These are phyloP conservation scores for Hygrophoropsis aurantiaca DNA, from an alignment of 768 basidiomycete genomes.

Conservation along the genomic window DNA sequence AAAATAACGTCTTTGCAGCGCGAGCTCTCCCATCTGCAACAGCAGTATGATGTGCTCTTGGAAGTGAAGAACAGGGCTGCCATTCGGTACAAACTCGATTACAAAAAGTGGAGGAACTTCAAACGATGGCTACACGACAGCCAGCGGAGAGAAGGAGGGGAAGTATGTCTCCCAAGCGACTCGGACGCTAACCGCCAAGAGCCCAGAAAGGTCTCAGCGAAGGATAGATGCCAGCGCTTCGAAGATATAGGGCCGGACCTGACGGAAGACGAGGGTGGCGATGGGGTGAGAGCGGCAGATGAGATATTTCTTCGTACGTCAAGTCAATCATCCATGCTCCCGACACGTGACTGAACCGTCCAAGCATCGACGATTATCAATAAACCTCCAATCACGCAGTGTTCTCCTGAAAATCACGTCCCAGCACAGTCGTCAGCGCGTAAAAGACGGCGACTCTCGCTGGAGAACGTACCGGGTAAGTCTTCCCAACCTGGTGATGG, in stretches of 20 bases:
- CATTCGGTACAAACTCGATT: slow-evolving; percentile 49
- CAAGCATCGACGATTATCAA: too few relatives aligned
- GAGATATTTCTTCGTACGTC: neutral
- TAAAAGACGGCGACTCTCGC: too few relatives aligned
- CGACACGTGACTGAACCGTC: too few relatives aligned
- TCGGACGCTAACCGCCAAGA: slow-evolving; percentile 28
- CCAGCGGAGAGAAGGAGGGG: slow-evolving; percentile 27
- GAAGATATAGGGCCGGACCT: slow-evolving; percentile 19
- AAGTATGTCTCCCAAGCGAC: slow-evolving; percentile 22
- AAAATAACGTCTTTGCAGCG: slow-evolving; percentile 17
- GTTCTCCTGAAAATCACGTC: too few relatives aligned
- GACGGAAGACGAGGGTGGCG: slow-evolving; percentile 3
- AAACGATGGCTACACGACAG: slow-evolving; percentile 43
- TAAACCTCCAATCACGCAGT: too few relatives aligned
- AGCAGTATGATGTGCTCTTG: slow-evolving; percentile 45
- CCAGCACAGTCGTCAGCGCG: too few relatives aligned
- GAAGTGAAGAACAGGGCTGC: slow-evolving; percentile 45
- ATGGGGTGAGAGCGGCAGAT: neutral
- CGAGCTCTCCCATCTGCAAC: slow-evolving; percentile 37
- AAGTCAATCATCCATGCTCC: too few relatives aligned
- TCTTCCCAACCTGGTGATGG: too few relatives aligned
- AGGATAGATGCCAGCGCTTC: slow-evolving; percentile 27
- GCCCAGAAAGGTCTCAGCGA: slow-evolving; percentile 16
- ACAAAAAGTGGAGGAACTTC: slow-evolving; percentile 50
- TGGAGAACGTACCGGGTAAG: too few relatives aligned